Evolutionary conservation across 306 rosid genomes (phyloP).

Genomic region (Sesbania bispinosa): DNA sequence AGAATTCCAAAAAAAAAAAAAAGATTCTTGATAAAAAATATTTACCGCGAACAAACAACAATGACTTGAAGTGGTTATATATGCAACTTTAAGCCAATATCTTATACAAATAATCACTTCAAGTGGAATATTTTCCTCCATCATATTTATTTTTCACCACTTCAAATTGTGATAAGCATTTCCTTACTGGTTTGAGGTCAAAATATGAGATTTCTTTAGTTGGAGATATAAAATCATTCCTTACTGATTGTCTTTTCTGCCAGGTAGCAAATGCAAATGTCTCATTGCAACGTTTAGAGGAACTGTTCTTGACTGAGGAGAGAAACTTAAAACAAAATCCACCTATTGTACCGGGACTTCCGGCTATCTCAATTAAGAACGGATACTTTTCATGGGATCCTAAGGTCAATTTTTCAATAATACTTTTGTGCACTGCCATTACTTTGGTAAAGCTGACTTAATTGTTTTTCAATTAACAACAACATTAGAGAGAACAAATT

Average conservation of each 20-base stretch:
- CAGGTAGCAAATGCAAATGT: constrained; percentile 84
- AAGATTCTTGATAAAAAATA: neutral
- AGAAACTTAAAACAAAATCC: constrained; percentile 58
- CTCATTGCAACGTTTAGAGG: constrained; percentile 83
- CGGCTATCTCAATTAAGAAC: constrained; percentile 69
- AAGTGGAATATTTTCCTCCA: neutral
- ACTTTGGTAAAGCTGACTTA: neutral
- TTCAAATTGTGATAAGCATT: neutral
- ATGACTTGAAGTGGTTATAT: neutral
- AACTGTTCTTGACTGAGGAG: constrained; percentile 65
- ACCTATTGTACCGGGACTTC: constrained; percentile 60
- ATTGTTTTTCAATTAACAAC: neutral
- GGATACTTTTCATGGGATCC: constrained; percentile 85
- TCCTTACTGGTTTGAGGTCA: neutral
- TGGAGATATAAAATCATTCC: neutral
- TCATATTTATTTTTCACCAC: neutral
- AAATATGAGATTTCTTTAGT: constrained; percentile 9
- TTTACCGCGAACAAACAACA: neutral
- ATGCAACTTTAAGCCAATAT: neutral
- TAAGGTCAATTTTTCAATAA: constrained; percentile 43
- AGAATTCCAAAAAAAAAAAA: neutral
- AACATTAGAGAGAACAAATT: neutral
- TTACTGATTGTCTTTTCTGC: constrained; percentile 21
- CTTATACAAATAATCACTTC: neutral
- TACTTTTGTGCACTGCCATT: neutral